These are phyloP conservation scores for Ophiostoma novo-ulmi DNA, from an alignment of 2,329 filamentous ascomycete genomes.

Conservation along the genomic window DNA sequence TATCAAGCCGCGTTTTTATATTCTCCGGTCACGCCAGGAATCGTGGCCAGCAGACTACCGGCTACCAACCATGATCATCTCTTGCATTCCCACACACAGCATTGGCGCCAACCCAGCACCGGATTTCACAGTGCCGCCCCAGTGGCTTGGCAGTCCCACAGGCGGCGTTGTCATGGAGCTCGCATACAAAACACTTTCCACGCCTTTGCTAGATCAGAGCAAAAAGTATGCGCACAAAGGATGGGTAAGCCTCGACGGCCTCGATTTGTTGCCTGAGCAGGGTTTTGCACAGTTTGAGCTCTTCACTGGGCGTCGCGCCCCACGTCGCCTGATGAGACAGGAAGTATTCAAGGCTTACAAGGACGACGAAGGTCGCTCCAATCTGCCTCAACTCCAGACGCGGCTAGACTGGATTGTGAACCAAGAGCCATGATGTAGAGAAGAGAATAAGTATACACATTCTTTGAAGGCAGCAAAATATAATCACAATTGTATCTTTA, in stretches of 20 bases:
- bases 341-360: slow-evolving; percentile 46
- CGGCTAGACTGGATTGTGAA: slow-evolving; percentile 39
- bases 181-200: slow-evolving; percentile 65
- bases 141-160: slow-evolving; percentile 65
- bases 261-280: slow-evolving; percentile 68
- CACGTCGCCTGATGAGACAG: slow-evolving; percentile 61
- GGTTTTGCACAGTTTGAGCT: slow-evolving; percentile 72
- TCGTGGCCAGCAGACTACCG: slow-evolving; percentile 58
- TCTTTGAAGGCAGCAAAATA: neutral
- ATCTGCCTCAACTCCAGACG: slow-evolving; percentile 36
- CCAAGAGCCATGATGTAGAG: slow-evolving; percentile 36
- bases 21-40: slow-evolving; percentile 52
- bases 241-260: slow-evolving; percentile 67
- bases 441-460: neutral
- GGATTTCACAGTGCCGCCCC: slow-evolving; percentile 62
- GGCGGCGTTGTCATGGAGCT: slow-evolving; percentile 69
- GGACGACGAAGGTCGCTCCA: slow-evolving; percentile 32
- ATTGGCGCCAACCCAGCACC: slow-evolving; percentile 56
- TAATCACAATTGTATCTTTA: neutral
- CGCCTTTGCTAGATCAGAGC: slow-evolving; percentile 62
- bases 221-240: slow-evolving; percentile 48
- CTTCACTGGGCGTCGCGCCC: slow-evolving; percentile 67
- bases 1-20: slow-evolving; percentile 35
- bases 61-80: slow-evolving; percentile 66
- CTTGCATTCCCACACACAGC: slow-evolving; percentile 65